Evolutionary conservation across 1,284 basidiomycete species (phyloP).

Genomic region (Porphyrellus sp.): DNA sequence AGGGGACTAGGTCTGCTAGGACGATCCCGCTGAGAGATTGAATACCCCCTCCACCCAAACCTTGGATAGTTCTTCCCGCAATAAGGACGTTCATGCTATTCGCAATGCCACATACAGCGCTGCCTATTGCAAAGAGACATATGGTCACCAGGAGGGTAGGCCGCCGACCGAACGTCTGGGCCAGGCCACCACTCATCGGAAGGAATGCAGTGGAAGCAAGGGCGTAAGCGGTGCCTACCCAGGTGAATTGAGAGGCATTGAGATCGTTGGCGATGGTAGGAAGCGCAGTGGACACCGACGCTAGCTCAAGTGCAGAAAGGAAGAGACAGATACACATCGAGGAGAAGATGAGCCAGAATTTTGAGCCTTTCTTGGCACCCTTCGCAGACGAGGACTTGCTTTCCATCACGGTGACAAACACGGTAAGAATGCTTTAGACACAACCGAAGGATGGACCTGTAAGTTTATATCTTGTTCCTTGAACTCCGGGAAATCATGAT

Average conservation of each 20-base stretch:
- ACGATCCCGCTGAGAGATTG: slow-evolving; percentile 5
- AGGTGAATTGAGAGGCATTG: slow-evolving; percentile 1
- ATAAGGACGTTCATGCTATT: slow-evolving; percentile 3
- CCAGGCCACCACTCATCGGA: slow-evolving; percentile 6
- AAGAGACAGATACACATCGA: slow-evolving; percentile 10
- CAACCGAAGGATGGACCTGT: too few relatives aligned
- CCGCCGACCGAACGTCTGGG: background rate
- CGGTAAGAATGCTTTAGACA: too few relatives aligned
- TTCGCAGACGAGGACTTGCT: too few relatives aligned
- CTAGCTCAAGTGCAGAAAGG: slow-evolving; percentile 6
- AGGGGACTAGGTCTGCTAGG: slow-evolving; percentile 2
- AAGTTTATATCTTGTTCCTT: too few relatives aligned
- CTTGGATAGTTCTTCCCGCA: slow-evolving; percentile 1
- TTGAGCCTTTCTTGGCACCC: background rate
- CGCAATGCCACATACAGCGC: slow-evolving; percentile 1
- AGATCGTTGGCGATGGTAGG: slow-evolving; percentile 3
- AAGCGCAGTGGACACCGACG: slow-evolving; percentile 2
- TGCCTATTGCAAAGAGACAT: slow-evolving; percentile 5
- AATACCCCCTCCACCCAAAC: too few relatives aligned
- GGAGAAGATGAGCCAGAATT: slow-evolving; percentile 8
- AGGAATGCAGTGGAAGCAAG: too few relatives aligned
- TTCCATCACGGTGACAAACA: too few relatives aligned
- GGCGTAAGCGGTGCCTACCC: too few relatives aligned
- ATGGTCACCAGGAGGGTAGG: slow-evolving; percentile 1
- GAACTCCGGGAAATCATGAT: too few relatives aligned